Base-by-base conservation (phyloP, 768 basidiomycete species). In the Rubroboletus pulcherrimus region DNA sequence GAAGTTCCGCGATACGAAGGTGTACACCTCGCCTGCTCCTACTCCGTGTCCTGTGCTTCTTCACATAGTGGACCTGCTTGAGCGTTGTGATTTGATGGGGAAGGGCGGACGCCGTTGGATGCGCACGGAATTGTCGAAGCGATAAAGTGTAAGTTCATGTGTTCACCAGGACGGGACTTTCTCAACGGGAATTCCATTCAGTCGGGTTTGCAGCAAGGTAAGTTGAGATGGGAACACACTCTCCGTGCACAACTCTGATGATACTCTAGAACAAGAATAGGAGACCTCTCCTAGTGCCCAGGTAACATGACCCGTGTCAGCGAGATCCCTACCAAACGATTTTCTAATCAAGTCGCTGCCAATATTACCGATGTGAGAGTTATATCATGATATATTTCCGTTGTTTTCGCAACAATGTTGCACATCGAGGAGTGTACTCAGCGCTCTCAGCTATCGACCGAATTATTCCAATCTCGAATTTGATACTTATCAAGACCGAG, bases 1-100 rank as follows among this genome's bases (percentile, higher is more conserved):
- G 5, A 83, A 79, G 0, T 98, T 90, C 70, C 79, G 80, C 21
- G 85, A 83, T 30, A 81, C 82, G 58, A 90, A 81, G 55, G 76
- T 95, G 29, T 95, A 90, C 71, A 93, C 92, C 0, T 80, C 87
- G 0, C 81, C 84, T 63, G 87, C 91, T n/a, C 94, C 96, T 4
- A 85, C 88, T 3, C 86, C 86, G 12, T 93, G 94, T 5, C 86
- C 89, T 76, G 89, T 89, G 21, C 73, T 98, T 33, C 72, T 96
- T 29, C 87, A 90, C 65, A 88, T 96, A 78, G 74, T 98, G 14
- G 95, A 97, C 66, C 69, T 93, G 14, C 72, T 94, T 42, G 93
- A 95, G 65, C 77, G 79, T 5, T 97, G 80, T 64, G 71, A 76
- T 41, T 63, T 76, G 30, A 70, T 81, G 62, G 78, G 17, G 71